These are phyloP conservation scores for Hypomyces rosellus DNA, from an alignment of 2,329 filamentous ascomycete genomes.

Conservation along the genomic window DNA sequence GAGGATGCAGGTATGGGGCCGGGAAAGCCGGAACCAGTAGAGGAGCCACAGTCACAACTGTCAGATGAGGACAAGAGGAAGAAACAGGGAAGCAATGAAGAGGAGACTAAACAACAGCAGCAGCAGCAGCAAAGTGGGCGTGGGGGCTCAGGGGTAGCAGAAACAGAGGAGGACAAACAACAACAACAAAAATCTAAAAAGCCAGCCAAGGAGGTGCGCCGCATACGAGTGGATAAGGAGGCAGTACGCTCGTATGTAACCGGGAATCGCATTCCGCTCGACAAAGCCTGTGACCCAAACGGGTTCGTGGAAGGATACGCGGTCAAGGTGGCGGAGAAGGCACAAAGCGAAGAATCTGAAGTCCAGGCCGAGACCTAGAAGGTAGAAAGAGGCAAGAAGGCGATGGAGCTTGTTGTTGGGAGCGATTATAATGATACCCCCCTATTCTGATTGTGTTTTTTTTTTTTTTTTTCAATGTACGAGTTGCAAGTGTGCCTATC, in stretches of 20 bases:
- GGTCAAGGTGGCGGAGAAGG: conserved; percentile 33
- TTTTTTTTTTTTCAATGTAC: too few relatives aligned
- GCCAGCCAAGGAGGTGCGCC: conserved; percentile 30
- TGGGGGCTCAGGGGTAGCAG: conserved; percentile 9
- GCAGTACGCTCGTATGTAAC: conserved; percentile 61
- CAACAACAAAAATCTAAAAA: conserved; percentile 25
- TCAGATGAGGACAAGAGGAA: conserved; percentile 10
- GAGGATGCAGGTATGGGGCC: conserved; percentile 48
- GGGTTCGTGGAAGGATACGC: conserved; percentile 69
- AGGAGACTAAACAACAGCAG: conserved; percentile 5
- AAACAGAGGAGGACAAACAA: conserved; percentile 19
- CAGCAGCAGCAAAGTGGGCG: too few relatives aligned
- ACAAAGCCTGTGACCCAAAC: conserved; percentile 62
- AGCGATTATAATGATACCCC: conserved; percentile 13
- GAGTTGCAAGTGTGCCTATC: too few relatives aligned
- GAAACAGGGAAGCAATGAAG: conserved; percentile 16
- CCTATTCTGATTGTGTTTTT: not conserved
- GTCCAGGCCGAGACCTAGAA: conserved; percentile 13
- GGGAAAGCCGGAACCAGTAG: conserved; percentile 26
- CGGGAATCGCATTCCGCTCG: conserved; percentile 54
- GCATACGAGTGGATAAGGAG: conserved; percentile 48
- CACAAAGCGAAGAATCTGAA: conserved; percentile 27
- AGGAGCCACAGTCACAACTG: conserved; percentile 7
- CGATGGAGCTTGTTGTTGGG: not conserved
- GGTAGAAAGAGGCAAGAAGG: not conserved